Conservation (phyloP, 768 basidiomycete genomes). For the Sutorius australiensis region DNA sequence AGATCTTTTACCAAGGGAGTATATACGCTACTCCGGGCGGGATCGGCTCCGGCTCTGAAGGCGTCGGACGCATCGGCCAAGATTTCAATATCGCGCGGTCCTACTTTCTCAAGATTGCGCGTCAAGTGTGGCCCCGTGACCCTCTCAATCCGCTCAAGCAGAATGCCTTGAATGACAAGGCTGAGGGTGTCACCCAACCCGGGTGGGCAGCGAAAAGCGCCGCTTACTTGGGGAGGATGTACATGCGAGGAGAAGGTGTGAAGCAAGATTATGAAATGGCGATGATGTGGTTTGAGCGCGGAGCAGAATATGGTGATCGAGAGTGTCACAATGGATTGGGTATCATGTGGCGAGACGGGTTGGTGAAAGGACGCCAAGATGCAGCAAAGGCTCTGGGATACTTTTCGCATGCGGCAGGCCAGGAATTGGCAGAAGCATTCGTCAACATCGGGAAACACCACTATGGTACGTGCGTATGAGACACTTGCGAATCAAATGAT, state of each 20-base stretch:
- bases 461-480: conserved; percentile 42
- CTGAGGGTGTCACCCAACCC: conserved; percentile 47
- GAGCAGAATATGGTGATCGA: conserved; percentile 72
- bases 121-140: conserved; percentile 86
- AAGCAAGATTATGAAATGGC: conserved; percentile 70
- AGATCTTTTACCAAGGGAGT: conserved; percentile 94
- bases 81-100: conserved; percentile 72
- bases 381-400: conserved; percentile 56
- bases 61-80: conserved; percentile 83
- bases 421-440: conserved; percentile 89
- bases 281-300: conserved; percentile 94
- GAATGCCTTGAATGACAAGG: conserved; percentile 41
- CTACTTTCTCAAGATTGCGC: conserved; percentile 84
- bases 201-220: conserved; percentile 76
- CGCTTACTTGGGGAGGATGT: conserved; percentile 91
- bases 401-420: conserved; percentile 77
- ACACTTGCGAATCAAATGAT: neutral
- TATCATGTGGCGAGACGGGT: conserved; percentile 87
- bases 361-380: conserved; percentile 69
- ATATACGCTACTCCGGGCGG: conserved; percentile 81
- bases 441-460: conserved; percentile 85
- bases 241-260: conserved; percentile 88
- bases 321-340: conserved; percentile 90
- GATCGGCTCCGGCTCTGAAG: conserved; percentile 82
- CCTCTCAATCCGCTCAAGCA: conserved; percentile 51